A percentile compares a stretch with the other conserved stretches of the same genome.
phyloP scores from a whole-genome alignment of 2,329 filamentous ascomycete species.

The Madurella fahalii region DNA sequence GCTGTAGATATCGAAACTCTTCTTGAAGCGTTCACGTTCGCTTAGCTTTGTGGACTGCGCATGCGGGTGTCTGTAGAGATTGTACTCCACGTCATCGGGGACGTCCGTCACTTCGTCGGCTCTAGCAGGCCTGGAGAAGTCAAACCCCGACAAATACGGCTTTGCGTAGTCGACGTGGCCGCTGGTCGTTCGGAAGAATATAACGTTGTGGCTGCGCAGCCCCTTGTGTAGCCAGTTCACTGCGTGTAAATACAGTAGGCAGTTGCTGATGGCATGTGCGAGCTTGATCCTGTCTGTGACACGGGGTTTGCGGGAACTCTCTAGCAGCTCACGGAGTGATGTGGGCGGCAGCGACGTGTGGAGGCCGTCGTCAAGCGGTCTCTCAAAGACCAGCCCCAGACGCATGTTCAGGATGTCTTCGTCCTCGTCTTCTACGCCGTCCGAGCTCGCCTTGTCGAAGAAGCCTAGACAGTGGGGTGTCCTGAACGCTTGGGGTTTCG shows the following conservation, averaged over 20 bases:
- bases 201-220: constrained; percentile 38
- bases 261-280: constrained; percentile 49
- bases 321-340: constrained; percentile 46
- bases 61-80: constrained; percentile 46
- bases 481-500: constrained; percentile 47
- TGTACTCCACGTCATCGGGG: constrained; percentile 34
- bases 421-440: constrained; percentile 30
- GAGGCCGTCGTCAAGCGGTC: constrained; percentile 37
- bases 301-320: constrained; percentile 38
- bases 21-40: constrained; percentile 36
- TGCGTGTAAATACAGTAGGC: constrained; percentile 49
- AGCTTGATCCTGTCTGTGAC: constrained; percentile 50
- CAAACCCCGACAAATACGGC: constrained; percentile 39
- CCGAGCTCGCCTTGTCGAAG: constrained; percentile 39
- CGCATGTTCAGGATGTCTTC: constrained; percentile 41
- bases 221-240: constrained; percentile 51
- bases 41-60: constrained; percentile 36
- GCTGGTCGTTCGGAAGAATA: constrained; percentile 41
- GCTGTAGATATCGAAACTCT: constrained; percentile 42
- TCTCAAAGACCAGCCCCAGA: constrained; percentile 52
- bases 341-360: constrained; percentile 38
- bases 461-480: constrained; percentile 50
- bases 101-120: constrained; percentile 36
- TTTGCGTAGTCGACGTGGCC: constrained; percentile 28
- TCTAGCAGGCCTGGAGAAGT: constrained; percentile 38